Evolutionary conservation across 108 stramenopile species (phyloP), one percentile per base, ranked within the genome.

Genomic region (Nitzschia sp.): DNA sequence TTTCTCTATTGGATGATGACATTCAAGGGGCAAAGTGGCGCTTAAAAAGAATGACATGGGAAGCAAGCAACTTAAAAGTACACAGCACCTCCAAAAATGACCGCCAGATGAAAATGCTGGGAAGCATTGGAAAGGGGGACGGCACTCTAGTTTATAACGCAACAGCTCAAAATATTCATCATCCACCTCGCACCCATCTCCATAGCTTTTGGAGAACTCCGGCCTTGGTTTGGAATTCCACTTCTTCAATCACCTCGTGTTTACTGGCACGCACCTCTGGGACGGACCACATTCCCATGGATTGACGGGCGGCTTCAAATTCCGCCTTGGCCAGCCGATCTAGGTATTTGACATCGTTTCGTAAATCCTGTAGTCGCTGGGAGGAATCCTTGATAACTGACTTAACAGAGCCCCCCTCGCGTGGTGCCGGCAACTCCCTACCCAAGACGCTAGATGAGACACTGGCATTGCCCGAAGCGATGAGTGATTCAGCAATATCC

Each of bases 1-100:
- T 89, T 95, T 34, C 71, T 95, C 21, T 95, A 88, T 75, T 92
- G 91, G 94, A 62, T 91, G 62, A 88, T 88, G 81, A 74, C 79
- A n/a, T 72, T 42, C 71, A 81, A 81, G 49, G 70, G 75, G 53
- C 27, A 51, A 31, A 71, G 64, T 55, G 81, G 75, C 34, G 81
- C 66, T 0, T 78, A 64, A 34, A 49, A 0, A 71, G 1, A n/a
- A n/a, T n/a, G 57, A 33, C 17, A 29, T 23, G n/a, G 1, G 1
- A 24, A n/a, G 13, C 24, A 0, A n/a, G n/a, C n/a, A n/a, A n/a
- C n/a, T n/a, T n/a, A n/a, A n/a, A n/a, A n/a, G n/a, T n/a, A n/a
- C n/a, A n/a, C n/a, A n/a, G n/a, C n/a, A n/a, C n/a, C n/a, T n/a
- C n/a, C n/a, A n/a, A n/a, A n/a, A n/a, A n/a, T n/a, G n/a, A n/a